Conservation (phyloP, 345 rosid genomes). For the Diplotaxis tenuifolia region DNA sequence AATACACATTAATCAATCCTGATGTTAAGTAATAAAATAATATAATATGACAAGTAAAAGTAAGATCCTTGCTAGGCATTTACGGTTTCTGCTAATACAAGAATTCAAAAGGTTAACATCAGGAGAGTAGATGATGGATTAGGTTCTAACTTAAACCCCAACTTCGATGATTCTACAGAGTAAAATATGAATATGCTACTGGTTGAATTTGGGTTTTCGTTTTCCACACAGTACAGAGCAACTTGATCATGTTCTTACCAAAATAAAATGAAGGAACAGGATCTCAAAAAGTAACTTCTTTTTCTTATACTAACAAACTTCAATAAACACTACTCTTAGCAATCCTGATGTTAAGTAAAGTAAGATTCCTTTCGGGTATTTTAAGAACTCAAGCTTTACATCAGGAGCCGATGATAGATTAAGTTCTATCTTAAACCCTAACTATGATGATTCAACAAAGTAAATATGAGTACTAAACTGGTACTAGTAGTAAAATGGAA, state of each 20-base stretch:
- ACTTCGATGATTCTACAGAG: neutral
- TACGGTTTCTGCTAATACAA: neutral
- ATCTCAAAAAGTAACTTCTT: neutral
- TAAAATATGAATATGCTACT: too few relatives aligned
- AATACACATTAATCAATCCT: neutral
- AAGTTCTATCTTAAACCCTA: too few relatives aligned
- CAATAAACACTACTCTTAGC: neutral
- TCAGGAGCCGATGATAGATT: too few relatives aligned
- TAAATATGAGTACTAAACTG: neutral
- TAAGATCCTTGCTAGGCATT: neutral
- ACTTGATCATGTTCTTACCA: too few relatives aligned
- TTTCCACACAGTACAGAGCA: too few relatives aligned
- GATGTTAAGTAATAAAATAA: neutral
- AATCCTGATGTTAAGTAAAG: too few relatives aligned
- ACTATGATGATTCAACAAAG: neutral
- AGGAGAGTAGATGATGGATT: neutral
- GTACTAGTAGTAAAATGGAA: neutral
- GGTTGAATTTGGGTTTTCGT: too few relatives aligned
- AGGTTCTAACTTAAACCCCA: neutral
- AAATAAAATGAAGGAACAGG: too few relatives aligned
- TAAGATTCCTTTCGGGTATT: too few relatives aligned
- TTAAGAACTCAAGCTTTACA: too few relatives aligned
- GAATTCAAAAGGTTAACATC: neutral
- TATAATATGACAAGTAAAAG: neutral
- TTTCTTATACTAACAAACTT: neutral